Conservation (phyloP, 2,329 filamentous ascomycete genomes). For the Hypoxylon sp. region DNA sequence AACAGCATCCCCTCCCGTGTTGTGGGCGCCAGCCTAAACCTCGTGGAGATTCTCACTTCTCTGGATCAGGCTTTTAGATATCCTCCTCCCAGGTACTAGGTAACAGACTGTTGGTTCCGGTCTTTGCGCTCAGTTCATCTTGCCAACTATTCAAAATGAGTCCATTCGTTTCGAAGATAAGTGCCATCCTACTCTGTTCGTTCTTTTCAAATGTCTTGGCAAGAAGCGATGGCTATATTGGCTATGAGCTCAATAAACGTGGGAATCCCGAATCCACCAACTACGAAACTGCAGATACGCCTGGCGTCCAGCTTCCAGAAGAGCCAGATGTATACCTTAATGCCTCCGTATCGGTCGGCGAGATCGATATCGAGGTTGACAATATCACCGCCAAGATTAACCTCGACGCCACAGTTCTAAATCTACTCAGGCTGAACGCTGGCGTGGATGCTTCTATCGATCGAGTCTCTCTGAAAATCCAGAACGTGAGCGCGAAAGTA, state of each 20-base stretch:
- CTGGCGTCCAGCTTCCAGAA: conserved; percentile 60
- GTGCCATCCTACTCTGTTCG: conserved; percentile 53
- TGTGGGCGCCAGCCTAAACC: conserved; percentile 6
- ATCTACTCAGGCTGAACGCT: conserved; percentile 72
- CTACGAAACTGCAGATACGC: conserved; percentile 69
- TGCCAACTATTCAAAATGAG: conserved; percentile 44
- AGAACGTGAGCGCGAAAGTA: conserved; percentile 71
- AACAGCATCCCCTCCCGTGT: conserved; percentile 14
- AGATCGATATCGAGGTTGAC: conserved; percentile 71
- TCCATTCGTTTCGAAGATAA: conserved; percentile 40
- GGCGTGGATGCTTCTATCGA: conserved; percentile 72
- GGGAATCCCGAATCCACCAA: conserved; percentile 65
- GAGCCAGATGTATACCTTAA: conserved; percentile 73
- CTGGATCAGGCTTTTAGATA: conserved; percentile 19
- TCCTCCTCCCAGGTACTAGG: conserved; percentile 8
- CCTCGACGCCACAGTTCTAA: conserved; percentile 70
- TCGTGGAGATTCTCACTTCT: conserved; percentile 5
- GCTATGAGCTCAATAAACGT: conserved; percentile 67
- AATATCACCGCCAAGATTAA: conserved; percentile 74
- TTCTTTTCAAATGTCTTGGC: conserved; percentile 44
- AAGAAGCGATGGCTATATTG: conserved; percentile 65
- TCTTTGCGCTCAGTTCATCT: conserved; percentile 48
- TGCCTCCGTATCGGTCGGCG: conserved; percentile 58
- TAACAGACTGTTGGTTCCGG: conserved; percentile 43
- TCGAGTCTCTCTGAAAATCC: conserved; percentile 68